Evolutionary conservation across 129 eudicot genomes (phyloP).

Genomic region (Lactuca saligna): DNA sequence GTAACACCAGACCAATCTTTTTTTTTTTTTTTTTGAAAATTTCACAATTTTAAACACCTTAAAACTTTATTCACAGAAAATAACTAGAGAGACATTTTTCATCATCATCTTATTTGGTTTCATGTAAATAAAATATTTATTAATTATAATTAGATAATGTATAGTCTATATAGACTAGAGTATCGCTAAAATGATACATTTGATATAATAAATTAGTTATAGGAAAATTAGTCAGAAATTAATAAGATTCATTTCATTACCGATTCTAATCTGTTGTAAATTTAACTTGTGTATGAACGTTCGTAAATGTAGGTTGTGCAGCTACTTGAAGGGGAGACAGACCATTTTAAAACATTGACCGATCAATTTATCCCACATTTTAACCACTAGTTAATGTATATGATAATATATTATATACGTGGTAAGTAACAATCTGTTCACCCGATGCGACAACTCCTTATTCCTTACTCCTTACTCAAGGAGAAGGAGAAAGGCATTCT

Average conservation of each 20-base stretch:
- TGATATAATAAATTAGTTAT: too few relatives aligned
- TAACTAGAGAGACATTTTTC: not conserved
- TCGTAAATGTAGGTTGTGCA: constrained; percentile 50
- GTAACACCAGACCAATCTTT: too few relatives aligned
- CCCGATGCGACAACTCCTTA: not conserved
- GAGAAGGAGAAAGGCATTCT: not conserved
- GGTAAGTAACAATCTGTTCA: not conserved
- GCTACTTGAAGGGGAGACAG: constrained; percentile 73
- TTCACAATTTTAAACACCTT: too few relatives aligned
- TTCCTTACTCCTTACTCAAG: too few relatives aligned
- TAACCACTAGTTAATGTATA: not conserved
- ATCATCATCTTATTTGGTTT: not conserved
- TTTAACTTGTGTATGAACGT: not conserved
- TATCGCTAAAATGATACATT: too few relatives aligned
- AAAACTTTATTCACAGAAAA: not conserved
- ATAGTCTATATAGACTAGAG: too few relatives aligned
- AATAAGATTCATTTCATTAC: too few relatives aligned
- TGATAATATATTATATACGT: too few relatives aligned
- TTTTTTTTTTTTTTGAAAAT: too few relatives aligned
- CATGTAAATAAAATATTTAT: too few relatives aligned
- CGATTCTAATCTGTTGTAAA: not conserved
- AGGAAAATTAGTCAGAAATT: too few relatives aligned
- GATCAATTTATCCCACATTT: constrained; percentile 77
- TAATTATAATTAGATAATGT: too few relatives aligned
- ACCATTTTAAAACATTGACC: constrained; percentile 48